Conservation (phyloP, 805 yeast genomes). For the Maudiozyma pseudohumilis region DNA sequence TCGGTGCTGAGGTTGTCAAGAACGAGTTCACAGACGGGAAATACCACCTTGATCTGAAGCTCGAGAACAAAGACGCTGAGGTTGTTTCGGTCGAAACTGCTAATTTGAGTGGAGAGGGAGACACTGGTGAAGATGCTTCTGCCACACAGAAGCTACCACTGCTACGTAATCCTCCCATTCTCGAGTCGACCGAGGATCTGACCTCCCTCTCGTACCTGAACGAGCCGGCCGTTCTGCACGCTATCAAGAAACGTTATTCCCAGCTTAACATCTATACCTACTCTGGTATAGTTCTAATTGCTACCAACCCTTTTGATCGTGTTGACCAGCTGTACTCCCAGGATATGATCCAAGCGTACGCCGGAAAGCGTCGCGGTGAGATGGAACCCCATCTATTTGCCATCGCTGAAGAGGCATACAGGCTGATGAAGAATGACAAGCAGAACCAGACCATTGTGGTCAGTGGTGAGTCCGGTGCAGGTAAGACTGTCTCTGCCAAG, state of each 20-base stretch:
- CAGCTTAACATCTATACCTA: slow-evolving; percentile 90
- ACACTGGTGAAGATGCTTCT: slow-evolving; percentile 26
- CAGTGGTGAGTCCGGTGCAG: slow-evolving; percentile 97
- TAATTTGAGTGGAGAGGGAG: slow-evolving; percentile 10
- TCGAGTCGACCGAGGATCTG: slow-evolving; percentile 90
- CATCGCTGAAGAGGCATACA: slow-evolving; percentile 93
- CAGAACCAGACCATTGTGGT: slow-evolving; percentile 93
- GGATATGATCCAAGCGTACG: slow-evolving; percentile 89
- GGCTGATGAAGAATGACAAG: slow-evolving; percentile 81
- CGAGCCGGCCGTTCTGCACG: slow-evolving; percentile 94
- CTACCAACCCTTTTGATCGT: slow-evolving; percentile 89
- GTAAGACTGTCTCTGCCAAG: slow-evolving; percentile 94
- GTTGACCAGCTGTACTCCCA: slow-evolving; percentile 86
- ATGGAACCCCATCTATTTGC: slow-evolving; percentile 95
- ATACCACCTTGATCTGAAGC: slow-evolving; percentile 39
- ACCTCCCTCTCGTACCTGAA: slow-evolving; percentile 86
- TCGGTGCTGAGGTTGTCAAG: slow-evolving; percentile 53
- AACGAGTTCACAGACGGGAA: slow-evolving; percentile 34
- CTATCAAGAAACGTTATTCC: slow-evolving; percentile 79
- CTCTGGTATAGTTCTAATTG: slow-evolving; percentile 93
- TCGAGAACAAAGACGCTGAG: slow-evolving; percentile 37
- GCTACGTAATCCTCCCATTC: slow-evolving; percentile 80
- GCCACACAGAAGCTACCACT: slow-evolving; percentile 42
- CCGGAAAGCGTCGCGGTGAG: slow-evolving; percentile 88
- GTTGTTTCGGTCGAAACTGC: slow-evolving; percentile 40